phyloP scores from a whole-genome alignment of 805 yeast genomes.

The Ogataea methanolica region DNA sequence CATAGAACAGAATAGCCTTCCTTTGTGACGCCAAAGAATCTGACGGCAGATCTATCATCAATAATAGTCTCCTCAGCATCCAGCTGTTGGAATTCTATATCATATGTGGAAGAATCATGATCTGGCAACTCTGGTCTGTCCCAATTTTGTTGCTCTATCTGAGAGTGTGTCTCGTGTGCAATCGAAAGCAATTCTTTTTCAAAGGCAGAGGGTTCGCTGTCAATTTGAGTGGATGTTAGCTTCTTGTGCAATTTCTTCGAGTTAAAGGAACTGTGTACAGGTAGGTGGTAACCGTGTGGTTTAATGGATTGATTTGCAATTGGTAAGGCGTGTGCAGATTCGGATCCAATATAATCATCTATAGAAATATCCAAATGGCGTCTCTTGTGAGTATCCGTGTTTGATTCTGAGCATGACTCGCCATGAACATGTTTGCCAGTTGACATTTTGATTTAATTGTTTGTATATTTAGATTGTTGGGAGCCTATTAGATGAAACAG shows the following conservation, averaged over 20 bases:
- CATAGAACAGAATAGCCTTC: conserved; percentile 88
- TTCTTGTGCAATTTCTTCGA: conserved; percentile 25
- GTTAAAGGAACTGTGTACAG: conserved; percentile 22
- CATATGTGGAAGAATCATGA: conserved; percentile 44
- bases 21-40: conserved; percentile 89
- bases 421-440: conserved; percentile 8
- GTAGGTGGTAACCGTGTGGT: conserved; percentile 27
- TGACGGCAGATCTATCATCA: conserved; percentile 57
- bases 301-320: conserved; percentile 26
- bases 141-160: conserved; percentile 35
- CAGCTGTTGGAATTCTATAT: conserved; percentile 79
- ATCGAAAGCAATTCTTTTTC: conserved; percentile 48
- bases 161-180: conserved; percentile 26
- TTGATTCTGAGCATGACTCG: conserved; percentile 2
- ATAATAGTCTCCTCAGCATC: conserved; percentile 84
- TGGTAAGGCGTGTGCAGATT: conserved; percentile 28
- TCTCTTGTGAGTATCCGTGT: conserved; percentile 13
- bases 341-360: conserved; percentile 21
- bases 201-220: conserved; percentile 41
- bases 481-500: not conserved
- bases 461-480: not conserved
- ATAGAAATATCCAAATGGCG: conserved; percentile 18
- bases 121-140: conserved; percentile 51
- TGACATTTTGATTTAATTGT: conserved; percentile 1
- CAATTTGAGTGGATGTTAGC: conserved; percentile 23